phyloP scores from a whole-genome alignment of 2,329 filamentous ascomycete genomes.

The Ceratocystiopsis brevicomis region DNA sequence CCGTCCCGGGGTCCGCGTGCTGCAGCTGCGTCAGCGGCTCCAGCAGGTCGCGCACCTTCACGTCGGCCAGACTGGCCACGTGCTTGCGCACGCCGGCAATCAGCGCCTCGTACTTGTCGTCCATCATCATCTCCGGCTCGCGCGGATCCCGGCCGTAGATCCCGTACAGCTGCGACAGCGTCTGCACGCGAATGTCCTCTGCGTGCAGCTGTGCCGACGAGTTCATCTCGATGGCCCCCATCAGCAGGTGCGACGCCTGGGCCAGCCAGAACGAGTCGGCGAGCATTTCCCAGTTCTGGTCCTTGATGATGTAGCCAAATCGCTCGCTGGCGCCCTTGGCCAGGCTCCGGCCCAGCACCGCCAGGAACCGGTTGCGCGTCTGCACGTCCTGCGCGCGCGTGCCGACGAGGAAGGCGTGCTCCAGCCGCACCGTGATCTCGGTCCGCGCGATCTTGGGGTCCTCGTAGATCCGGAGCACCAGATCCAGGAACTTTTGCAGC shows the following conservation, averaged over 20 bases:
- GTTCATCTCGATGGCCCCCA: constrained; percentile 79
- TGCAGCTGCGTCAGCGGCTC: constrained; percentile 85
- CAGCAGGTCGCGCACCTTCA: constrained; percentile 73
- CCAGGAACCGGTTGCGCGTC: constrained; percentile 93
- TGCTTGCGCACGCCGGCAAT: constrained; percentile 69
- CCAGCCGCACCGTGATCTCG: constrained; percentile 88
- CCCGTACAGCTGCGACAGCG: constrained; percentile 53
- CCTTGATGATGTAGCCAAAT: constrained; percentile 70
- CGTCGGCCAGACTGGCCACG: constrained; percentile 61
- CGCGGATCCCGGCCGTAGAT: constrained; percentile 52
- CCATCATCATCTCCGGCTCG: constrained; percentile 49
- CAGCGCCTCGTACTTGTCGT: constrained; percentile 66
- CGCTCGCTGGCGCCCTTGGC: constrained; percentile 83
- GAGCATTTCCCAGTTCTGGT: constrained; percentile 94
- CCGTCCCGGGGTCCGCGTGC: constrained; percentile 64
- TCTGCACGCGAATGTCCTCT: constrained; percentile 67
- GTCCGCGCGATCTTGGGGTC: constrained; percentile 89
- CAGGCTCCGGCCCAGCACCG: constrained; percentile 84
- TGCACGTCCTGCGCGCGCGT: constrained; percentile 84
- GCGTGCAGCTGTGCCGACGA: constrained; percentile 56
- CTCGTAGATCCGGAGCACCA: constrained; percentile 96
- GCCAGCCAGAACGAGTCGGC: constrained; percentile 92
- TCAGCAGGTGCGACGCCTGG: constrained; percentile 80
- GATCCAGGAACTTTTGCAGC: constrained; percentile 79
- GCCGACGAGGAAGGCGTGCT: constrained; percentile 94